A percentile compares a stretch with the other conserved stretches of the same genome.
phyloP scores from a whole-genome alignment of 163 green algal species.

The Scenedesmus sp. region DNA sequence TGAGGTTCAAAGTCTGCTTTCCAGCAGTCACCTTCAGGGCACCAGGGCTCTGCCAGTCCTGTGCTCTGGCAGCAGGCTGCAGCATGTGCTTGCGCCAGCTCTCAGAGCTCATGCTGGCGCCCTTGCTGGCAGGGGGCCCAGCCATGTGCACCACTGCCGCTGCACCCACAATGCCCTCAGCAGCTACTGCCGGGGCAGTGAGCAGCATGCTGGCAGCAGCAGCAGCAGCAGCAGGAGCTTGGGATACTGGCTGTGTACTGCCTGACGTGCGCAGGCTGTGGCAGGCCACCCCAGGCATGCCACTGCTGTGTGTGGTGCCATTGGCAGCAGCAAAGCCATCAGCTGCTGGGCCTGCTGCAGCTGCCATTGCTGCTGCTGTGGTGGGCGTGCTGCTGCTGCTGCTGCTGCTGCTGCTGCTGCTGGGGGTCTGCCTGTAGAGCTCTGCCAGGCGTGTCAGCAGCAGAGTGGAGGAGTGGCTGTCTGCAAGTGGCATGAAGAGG shows the following conservation, averaged over 20 bases:
- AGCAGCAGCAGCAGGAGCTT: neutral
- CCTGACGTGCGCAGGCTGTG: neutral
- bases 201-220: neutral
- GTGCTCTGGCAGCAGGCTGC: neutral
- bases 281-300: neutral
- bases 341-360: too few relatives aligned
- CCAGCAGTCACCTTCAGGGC: neutral
- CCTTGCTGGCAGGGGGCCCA: neutral
- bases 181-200: neutral
- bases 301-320: neutral
- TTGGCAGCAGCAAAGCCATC: neutral
- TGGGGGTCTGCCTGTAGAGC: conserved; percentile 10
- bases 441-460: conserved; percentile 35
- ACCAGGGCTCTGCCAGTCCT: neutral
- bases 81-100: conserved; percentile 5
- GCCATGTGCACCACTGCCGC: neutral
- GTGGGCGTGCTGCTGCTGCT: too few relatives aligned
- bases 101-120: neutral
- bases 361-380: neutral
- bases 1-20: neutral
- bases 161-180: neutral
- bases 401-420: neutral
- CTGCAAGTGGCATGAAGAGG: neutral
- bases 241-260: neutral
- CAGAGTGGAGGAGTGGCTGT: conserved; percentile 39